phyloP scores from a whole-genome alignment of 1,284 basidiomycete species.

The Microstroma glucosiphilum region DNA sequence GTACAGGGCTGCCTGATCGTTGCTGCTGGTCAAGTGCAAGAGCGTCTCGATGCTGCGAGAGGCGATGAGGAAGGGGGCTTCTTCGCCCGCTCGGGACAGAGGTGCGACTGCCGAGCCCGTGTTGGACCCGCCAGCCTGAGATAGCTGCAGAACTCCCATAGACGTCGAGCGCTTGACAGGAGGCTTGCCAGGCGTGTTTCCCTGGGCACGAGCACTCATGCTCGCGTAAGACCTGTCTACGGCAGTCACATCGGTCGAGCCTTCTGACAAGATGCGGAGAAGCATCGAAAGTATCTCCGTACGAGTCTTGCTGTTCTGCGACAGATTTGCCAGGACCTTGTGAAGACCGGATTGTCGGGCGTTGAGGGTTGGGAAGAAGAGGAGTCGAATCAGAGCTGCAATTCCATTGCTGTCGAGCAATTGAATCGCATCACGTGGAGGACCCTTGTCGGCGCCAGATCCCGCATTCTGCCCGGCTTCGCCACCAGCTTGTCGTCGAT shows the following conservation, averaged over 20 bases:
- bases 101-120: slow-evolving; percentile 21
- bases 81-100: slow-evolving; percentile 45
- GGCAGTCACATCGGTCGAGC: slow-evolving; percentile 79
- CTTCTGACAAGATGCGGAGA: slow-evolving; percentile 86
- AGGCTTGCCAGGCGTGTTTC: slow-evolving; percentile 31
- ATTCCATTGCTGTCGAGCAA: slow-evolving; percentile 86
- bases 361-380: slow-evolving; percentile 92
- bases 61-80: slow-evolving; percentile 48
- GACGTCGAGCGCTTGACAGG: slow-evolving; percentile 11
- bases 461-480: not conserved
- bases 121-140: slow-evolving; percentile 18
- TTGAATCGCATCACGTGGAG: slow-evolving; percentile 70
- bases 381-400: slow-evolving; percentile 79
- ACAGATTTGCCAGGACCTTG: slow-evolving; percentile 86
- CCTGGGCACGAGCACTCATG: slow-evolving; percentile 55
- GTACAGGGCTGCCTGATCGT: slow-evolving; percentile 39
- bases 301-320: slow-evolving; percentile 87
- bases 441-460: not conserved
- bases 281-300: slow-evolving; percentile 87
- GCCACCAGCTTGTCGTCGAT: not conserved
- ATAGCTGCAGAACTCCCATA: slow-evolving; percentile 8
- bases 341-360: slow-evolving; percentile 72
- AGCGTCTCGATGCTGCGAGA: slow-evolving; percentile 45
- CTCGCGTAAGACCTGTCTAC: slow-evolving; percentile 92
- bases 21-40: slow-evolving; percentile 34